phyloP scores from a whole-genome alignment of 441 rosid genomes.

The Brassica hybrid region DNA sequence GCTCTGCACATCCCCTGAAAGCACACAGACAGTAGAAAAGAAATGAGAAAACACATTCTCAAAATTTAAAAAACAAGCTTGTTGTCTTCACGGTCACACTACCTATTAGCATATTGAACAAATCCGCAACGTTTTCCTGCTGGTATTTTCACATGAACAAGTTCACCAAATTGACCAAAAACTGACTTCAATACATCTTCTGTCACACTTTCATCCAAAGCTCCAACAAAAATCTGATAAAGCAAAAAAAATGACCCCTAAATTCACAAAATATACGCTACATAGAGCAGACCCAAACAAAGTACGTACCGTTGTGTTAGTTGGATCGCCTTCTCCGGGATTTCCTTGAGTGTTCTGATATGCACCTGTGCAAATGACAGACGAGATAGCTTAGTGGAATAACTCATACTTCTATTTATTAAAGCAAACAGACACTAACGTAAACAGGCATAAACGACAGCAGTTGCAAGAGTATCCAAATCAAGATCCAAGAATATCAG shows the following conservation, averaged over 20 bases:
- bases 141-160: conserved; percentile 96
- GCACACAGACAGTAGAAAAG: conserved; percentile 9
- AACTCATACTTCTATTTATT: conserved; percentile 3
- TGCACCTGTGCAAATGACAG: conserved; percentile 66
- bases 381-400: conserved; percentile 38
- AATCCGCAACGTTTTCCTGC: conserved; percentile 95
- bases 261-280: conserved; percentile 15
- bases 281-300: conserved; percentile 28
- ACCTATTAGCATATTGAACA: conserved; percentile 94
- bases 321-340: conserved; percentile 92
- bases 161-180: conserved; percentile 87
- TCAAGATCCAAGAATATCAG: conserved; percentile 10
- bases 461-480: conserved; percentile 3
- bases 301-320: conserved; percentile 92
- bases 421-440: conserved; percentile 16
- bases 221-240: conserved; percentile 77
- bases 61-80: neutral
- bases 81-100: conserved; percentile 14
- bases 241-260: conserved; percentile 22
- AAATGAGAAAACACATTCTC: conserved; percentile 15
- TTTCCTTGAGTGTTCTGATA: conserved; percentile 74
- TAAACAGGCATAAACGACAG: neutral
- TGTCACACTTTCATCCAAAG: conserved; percentile 58
- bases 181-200: conserved; percentile 69
- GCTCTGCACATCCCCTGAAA: conserved; percentile 79